These are phyloP conservation scores for Dioscorea cayenensis DNA, from an alignment of 116 monocot genomes.

Conservation along the genomic window DNA sequence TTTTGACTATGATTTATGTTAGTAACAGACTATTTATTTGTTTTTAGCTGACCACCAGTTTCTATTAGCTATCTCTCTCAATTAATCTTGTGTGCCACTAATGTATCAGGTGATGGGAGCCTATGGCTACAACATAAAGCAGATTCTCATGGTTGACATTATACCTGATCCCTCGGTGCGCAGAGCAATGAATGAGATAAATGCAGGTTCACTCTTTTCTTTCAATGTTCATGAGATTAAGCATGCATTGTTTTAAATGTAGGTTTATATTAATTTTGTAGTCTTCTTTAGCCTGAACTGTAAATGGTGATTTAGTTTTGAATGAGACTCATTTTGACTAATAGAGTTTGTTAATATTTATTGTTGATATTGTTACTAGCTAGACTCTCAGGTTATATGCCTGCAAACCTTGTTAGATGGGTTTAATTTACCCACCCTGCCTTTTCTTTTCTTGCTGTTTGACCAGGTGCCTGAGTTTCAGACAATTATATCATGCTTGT, in stretches of 20 bases:
- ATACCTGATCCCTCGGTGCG: constrained; percentile 88
- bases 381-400: too few relatives aligned
- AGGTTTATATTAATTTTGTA: too few relatives aligned
- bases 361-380: too few relatives aligned
- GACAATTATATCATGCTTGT: too few relatives aligned
- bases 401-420: too few relatives aligned
- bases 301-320: background rate
- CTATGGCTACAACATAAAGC: constrained; percentile 95
- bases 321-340: background rate
- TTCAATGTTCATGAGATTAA: background rate
- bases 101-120: constrained; percentile 76
- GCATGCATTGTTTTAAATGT: background rate
- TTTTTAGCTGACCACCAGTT: background rate
- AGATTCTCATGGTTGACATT: constrained; percentile 93
- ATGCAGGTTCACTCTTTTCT: constrained; percentile 56
- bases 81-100: background rate
- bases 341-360: too few relatives aligned
- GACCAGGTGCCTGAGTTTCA: too few relatives aligned
- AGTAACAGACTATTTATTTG: background rate
- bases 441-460: too few relatives aligned
- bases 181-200: constrained; percentile 98
- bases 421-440: too few relatives aligned
- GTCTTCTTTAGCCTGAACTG: too few relatives aligned
- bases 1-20: background rate
- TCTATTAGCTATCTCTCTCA: background rate